Base-by-base conservation (phyloP, 495 filamentous ascomycete genomes). In the Cladorrhinum samala region DNA sequence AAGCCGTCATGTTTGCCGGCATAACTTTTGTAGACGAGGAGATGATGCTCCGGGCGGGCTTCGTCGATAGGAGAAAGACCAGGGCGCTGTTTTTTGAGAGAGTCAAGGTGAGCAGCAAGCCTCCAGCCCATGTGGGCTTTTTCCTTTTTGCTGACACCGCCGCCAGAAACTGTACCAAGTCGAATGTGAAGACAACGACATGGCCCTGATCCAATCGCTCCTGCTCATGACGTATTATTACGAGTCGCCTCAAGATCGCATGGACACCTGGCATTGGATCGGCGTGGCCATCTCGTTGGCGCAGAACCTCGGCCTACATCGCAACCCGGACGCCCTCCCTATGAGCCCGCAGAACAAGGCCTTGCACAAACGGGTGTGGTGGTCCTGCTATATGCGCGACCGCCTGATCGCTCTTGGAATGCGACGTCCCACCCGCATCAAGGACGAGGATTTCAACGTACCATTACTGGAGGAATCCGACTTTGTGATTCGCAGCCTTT, bases 211-310 rank as follows among this genome's bases (percentile, higher is more conserved):
- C 2, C 89, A 95, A 65, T 82, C 86, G 9, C 73, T 94, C 3
- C 74, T 95, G 8, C 72, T 95, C 20, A 89, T 95, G 84, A 91
- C 88, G 9, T 91, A 89, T 63, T 94, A 88, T 88, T 94, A 92
- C 60, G 87, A 92, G 64, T 91, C 87, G 0, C 88, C 88, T 1
- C 86, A 92, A 58, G 89, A 92, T 67, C 86, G 89, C 63, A 94
- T 92, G 58, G 88, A 92, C 65, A 91, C 87, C 18, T 91, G 87
- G 86, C 87, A 93, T 64, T 93, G 88, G 88, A 91, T 91, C 85
- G 89, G 88, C 13, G 83, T 92, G 23, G 89, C 87, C 21, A 79
- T 92, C 52, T 91, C 87, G 25, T 69, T 92, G 16, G 87, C 86
- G 52, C 86, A 90, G 64, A 91, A 87, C 4, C 90, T 93, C 54